Evolutionary conservation across 768 basidiomycete species (phyloP).

Genomic region (Erythrobasidium yunnanense): DNA sequence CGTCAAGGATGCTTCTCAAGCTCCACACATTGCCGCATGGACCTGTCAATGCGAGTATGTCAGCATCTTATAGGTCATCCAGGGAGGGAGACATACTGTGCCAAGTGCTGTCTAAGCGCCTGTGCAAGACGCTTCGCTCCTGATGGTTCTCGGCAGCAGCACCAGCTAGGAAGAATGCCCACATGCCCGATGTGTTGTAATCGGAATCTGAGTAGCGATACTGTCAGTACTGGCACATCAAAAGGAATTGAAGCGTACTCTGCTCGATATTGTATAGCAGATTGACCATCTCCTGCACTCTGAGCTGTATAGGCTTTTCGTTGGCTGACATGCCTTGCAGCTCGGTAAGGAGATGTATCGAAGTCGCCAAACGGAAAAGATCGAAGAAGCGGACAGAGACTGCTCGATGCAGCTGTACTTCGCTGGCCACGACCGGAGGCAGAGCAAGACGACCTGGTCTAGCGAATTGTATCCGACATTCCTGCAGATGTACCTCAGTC

Average conservation of each 20-base stretch:
- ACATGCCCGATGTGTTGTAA: constrained; percentile 25
- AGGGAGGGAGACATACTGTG: constrained; percentile 14
- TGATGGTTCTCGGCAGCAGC: constrained; percentile 15
- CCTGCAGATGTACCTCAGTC: too few species aligned
- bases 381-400: constrained; percentile 26
- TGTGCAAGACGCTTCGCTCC: constrained; percentile 17
- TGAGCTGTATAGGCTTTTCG: constrained; percentile 11
- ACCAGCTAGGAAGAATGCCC: constrained; percentile 23
- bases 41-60: background rate
- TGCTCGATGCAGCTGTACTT: constrained; percentile 14
- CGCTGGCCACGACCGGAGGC: constrained; percentile 16
- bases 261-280: constrained; percentile 21
- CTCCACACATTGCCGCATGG: constrained; percentile 22
- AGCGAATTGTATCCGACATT: constrained; percentile 14
- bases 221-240: background rate
- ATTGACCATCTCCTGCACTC: constrained; percentile 16
- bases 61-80: background rate
- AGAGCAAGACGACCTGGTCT: constrained; percentile 13
- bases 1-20: constrained; percentile 15
- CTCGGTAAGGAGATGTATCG: constrained; percentile 14
- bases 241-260: background rate
- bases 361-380: constrained; percentile 11
- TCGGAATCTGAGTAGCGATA: background rate
- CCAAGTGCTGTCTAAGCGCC: constrained; percentile 24
- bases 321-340: constrained; percentile 10